Percentiles rank a stretch among this genome's conserved stretches.
Conservation (phyloP, 2,329 filamentous ascomycete genomes). For the Arthrinium puccinioides region DNA sequence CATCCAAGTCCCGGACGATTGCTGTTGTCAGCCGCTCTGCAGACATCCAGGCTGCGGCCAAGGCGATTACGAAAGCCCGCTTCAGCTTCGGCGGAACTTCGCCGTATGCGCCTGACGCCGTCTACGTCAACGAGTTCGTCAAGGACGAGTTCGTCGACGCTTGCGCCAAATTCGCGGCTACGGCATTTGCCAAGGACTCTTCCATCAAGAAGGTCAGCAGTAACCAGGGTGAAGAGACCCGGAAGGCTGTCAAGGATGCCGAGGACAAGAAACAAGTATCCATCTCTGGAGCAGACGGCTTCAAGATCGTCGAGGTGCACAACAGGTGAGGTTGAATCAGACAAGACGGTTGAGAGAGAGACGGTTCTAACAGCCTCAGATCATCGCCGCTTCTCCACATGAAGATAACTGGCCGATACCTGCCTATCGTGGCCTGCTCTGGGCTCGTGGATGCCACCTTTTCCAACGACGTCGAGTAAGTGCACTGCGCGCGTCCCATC, state of each 20-base stretch:
- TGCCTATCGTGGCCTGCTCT: conserved; percentile 17
- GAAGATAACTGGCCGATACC: conserved; percentile 18
- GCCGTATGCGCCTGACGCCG: conserved; percentile 53
- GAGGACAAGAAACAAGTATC: conserved; percentile 16
- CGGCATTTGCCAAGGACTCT: conserved; percentile 13
- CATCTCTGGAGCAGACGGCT: conserved; percentile 15
- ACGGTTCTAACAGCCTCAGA: conserved; percentile 5
- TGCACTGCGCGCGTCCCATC: neutral
- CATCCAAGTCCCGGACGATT: conserved; percentile 25
- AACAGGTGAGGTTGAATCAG: conserved; percentile 15
- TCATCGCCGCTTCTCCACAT: conserved; percentile 13
- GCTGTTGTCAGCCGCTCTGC: conserved; percentile 56
- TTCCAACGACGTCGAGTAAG: conserved; percentile 15
- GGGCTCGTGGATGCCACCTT: conserved; percentile 20
- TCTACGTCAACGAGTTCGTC: conserved; percentile 58
- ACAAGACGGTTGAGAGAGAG: neutral
- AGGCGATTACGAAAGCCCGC: conserved; percentile 42
- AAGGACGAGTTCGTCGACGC: conserved; percentile 47
- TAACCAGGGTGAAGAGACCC: conserved; percentile 12
- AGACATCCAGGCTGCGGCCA: conserved; percentile 44
- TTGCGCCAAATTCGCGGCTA: conserved; percentile 29
- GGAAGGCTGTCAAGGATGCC: conserved; percentile 14
- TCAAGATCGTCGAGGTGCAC: conserved; percentile 16
- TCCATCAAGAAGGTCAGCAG: conserved; percentile 8
- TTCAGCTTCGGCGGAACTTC: conserved; percentile 49